Evolutionary conservation across 768 basidiomycete genomes (phyloP).

Genomic region (Pleurotus tuoliensis): DNA sequence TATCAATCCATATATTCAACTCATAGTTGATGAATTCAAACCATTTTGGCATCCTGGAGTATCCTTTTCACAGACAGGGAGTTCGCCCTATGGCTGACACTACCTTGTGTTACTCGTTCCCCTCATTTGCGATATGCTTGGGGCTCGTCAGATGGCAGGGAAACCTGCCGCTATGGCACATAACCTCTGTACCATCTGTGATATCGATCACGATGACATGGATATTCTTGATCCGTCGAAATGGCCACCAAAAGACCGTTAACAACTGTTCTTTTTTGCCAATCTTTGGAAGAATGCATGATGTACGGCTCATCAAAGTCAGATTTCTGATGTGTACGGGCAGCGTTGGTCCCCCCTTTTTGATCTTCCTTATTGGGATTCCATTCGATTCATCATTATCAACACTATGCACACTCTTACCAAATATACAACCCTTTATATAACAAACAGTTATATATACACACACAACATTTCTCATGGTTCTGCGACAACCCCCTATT

Average conservation of each 20-base stretch:
- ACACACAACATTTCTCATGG: too few relatives aligned
- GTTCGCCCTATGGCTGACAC: slow-evolving; percentile 12
- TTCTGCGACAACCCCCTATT: too few relatives aligned
- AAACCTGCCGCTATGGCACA: slow-evolving; percentile 14
- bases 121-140: slow-evolving; percentile 27
- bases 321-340: slow-evolving; percentile 17
- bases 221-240: slow-evolving; percentile 18
- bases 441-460: too few relatives aligned
- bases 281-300: slow-evolving; percentile 18
- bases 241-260: slow-evolving; percentile 18
- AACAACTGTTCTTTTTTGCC: slow-evolving; percentile 16
- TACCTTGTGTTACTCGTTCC: slow-evolving; percentile 18
- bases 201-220: slow-evolving; percentile 19
- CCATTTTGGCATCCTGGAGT: slow-evolving; percentile 26
- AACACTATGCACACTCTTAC: slow-evolving; percentile 37
- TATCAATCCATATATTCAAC: slow-evolving; percentile 30
- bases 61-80: slow-evolving; percentile 18
- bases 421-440: too few relatives aligned
- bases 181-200: slow-evolving; percentile 26
- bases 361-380: slow-evolving; percentile 36
- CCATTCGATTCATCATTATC: slow-evolving; percentile 22
- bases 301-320: slow-evolving; percentile 10
- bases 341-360: slow-evolving; percentile 27
- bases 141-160: slow-evolving; percentile 22
- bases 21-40: slow-evolving; percentile 30